Base-by-base conservation (phyloP, 306 rosid species). In the Vachellia pachyceras region DNA sequence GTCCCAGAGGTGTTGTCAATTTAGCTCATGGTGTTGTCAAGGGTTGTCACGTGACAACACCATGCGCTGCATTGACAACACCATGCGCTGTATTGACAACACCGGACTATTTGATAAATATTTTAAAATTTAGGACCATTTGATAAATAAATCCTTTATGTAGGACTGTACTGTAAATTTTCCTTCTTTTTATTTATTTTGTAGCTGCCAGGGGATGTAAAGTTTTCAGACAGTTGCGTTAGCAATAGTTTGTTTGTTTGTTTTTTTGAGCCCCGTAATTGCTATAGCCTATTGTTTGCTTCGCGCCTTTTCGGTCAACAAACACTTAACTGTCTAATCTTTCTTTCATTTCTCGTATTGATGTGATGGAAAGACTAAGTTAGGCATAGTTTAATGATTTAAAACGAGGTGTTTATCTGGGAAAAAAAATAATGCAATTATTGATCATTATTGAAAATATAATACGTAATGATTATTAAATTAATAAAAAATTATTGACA, bases 131-230 rank as follows among this genome's bases (percentile, higher is more conserved):
- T n/a, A n/a, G n/a, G n/a, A n/a, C n/a, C n/a, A n/a, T n/a, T n/a
- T n/a, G n/a, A n/a, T n/a, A n/a, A n/a, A n/a, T n/a, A n/a, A n/a
- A n/a, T n/a, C n/a, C n/a, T n/a, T n/a, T n/a, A n/a, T n/a, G n/a
- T n/a, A n/a, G n/a, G n/a, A n/a, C n/a, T n/a, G n/a, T n/a, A n/a
- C n/a, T n/a, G n/a, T n/a, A n/a, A n/a, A n/a, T n/a, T n/a, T n/a
- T n/a, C n/a, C n/a, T n/a, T n/a, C n/a, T n/a, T n/a, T n/a, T n/a
- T 74, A 4, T 49, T 66, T 54, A 54, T 76, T 63, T 69, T 7
- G 33, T 54, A 70, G 69, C 46, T 23, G 52, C 29, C 15, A 70
- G 33, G 61, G 63, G 63, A 55, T 55, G 63, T 20, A 55, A 55
- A 55, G 29, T 20, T 54, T 54, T 54, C 60, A n/a, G 10, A 55